Evolutionary conservation across 1,139 yeast species (phyloP).

Genomic region (Hansenula sp.): DNA sequence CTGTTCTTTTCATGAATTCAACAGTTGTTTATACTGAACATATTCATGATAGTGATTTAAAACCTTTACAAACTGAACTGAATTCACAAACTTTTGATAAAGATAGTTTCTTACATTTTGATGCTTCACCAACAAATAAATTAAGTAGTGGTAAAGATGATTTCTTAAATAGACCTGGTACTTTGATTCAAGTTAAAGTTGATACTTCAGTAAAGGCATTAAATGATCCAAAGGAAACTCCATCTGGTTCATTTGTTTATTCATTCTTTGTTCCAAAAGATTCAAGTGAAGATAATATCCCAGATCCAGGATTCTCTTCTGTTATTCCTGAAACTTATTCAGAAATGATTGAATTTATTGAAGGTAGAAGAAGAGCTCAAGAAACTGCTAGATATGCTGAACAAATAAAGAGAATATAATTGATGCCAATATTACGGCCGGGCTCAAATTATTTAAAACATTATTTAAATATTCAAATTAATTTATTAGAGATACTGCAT

Average conservation of each 20-base stretch:
- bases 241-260: slow-evolving; percentile 83
- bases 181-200: slow-evolving; percentile 83
- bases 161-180: slow-evolving; percentile 74
- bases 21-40: slow-evolving; percentile 82
- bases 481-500: too few species aligned
- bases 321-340: slow-evolving; percentile 84
- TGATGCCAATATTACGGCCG: not conserved
- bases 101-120: slow-evolving; percentile 35
- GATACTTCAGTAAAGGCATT: slow-evolving; percentile 72
- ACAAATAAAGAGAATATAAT: slow-evolving; percentile 19
- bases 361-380: slow-evolving; percentile 84
- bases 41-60: slow-evolving; percentile 40
- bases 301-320: slow-evolving; percentile 46
- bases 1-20: slow-evolving; percentile 78
- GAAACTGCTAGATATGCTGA: slow-evolving; percentile 73
- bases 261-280: slow-evolving; percentile 80
- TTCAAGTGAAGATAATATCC: slow-evolving; percentile 29
- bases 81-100: slow-evolving; percentile 22
- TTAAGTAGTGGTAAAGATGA: slow-evolving; percentile 50
- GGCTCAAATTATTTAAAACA: too few species aligned
- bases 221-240: slow-evolving; percentile 54
- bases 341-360: slow-evolving; percentile 89
- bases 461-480: too few species aligned
- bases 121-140: slow-evolving; percentile 53
- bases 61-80: slow-evolving; percentile 8